phyloP scores from a whole-genome alignment of 2,329 filamentous ascomycete species.

The Remersonia thermophila region DNA sequence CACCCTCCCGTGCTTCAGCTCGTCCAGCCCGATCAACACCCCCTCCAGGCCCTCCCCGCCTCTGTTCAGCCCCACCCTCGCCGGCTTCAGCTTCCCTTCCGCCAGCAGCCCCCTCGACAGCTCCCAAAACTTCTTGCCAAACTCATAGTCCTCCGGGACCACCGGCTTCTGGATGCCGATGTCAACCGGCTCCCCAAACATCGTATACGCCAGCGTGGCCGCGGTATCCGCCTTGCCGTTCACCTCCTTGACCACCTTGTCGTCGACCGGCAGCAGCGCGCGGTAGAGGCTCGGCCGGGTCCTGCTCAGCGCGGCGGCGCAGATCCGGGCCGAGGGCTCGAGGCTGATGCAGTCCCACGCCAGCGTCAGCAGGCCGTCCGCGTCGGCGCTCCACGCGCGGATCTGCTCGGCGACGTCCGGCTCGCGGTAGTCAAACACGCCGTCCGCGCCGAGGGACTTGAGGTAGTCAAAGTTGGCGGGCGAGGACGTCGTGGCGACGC shows the following conservation, averaged over 20 bases:
- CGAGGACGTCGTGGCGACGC: constrained; percentile 28
- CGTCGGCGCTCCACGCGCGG: constrained; percentile 10
- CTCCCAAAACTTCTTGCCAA: constrained; percentile 25
- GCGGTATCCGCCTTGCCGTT: constrained; percentile 8
- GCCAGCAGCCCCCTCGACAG: constrained; percentile 21
- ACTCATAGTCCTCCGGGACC: constrained; percentile 21
- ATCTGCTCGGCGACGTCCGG: constrained; percentile 12
- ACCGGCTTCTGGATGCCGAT: constrained; percentile 18
- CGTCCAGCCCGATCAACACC: constrained; percentile 20
- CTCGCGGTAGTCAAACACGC: constrained; percentile 33
- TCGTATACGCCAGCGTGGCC: constrained; percentile 28
- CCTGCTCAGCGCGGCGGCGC: constrained; percentile 21
- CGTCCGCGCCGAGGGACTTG: constrained; percentile 31
- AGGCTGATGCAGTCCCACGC: constrained; percentile 27
- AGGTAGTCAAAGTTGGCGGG: constrained; percentile 28
- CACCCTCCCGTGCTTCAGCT: constrained; percentile 22
- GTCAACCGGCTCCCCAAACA: constrained; percentile 25
- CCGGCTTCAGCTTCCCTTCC: constrained; percentile 24
- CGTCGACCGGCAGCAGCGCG: constrained; percentile 4
- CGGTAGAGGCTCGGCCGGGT: constrained; percentile 24
- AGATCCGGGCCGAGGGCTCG: constrained; percentile 19
- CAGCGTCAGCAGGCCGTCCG: constrained; percentile 13
- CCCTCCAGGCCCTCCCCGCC: constrained; percentile 22
- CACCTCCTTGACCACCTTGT: constrained; percentile 4
- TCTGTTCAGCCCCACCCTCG: constrained; percentile 17